phyloP scores from a whole-genome alignment of 495 filamentous ascomycete genomes.

The Neurospora sp. region DNA sequence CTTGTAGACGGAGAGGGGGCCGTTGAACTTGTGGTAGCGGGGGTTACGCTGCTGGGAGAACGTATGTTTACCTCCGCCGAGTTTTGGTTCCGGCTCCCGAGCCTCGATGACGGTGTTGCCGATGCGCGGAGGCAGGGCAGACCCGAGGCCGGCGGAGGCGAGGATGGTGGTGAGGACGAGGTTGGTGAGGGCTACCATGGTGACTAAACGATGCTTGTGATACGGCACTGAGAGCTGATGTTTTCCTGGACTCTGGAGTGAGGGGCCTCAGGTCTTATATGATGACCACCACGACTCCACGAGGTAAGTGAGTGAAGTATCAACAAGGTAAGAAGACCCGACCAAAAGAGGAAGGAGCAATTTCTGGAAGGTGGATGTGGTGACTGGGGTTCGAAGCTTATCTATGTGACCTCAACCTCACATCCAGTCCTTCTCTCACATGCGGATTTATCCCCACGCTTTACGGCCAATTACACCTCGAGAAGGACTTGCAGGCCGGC shows the following conservation, averaged over 20 bases:
- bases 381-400: neutral
- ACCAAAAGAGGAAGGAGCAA: neutral
- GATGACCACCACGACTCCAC: neutral
- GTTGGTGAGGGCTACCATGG: slow-evolving; percentile 10
- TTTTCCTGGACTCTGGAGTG: neutral
- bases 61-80: slow-evolving; percentile 22
- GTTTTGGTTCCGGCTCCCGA: neutral
- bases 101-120: slow-evolving; percentile 12
- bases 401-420: neutral
- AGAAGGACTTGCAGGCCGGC: neutral
- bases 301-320: neutral
- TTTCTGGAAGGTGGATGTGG: neutral
- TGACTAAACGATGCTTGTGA: neutral
- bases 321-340: neutral
- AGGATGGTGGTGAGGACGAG: slow-evolving; percentile 13
- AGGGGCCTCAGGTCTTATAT: neutral
- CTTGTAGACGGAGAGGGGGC: slow-evolving; percentile 44
- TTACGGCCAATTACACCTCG: neutral
- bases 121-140: slow-evolving; percentile 22
- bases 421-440: neutral
- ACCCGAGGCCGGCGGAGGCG: slow-evolving; percentile 10
- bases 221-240: neutral
- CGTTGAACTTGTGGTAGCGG: slow-evolving; percentile 32
- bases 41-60: slow-evolving; percentile 44
- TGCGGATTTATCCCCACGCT: neutral